Percentiles rank a stretch among this genome's conserved stretches.
Conservation (phyloP, 805 yeast genomes). For the Isabelozyma gotoi region DNA sequence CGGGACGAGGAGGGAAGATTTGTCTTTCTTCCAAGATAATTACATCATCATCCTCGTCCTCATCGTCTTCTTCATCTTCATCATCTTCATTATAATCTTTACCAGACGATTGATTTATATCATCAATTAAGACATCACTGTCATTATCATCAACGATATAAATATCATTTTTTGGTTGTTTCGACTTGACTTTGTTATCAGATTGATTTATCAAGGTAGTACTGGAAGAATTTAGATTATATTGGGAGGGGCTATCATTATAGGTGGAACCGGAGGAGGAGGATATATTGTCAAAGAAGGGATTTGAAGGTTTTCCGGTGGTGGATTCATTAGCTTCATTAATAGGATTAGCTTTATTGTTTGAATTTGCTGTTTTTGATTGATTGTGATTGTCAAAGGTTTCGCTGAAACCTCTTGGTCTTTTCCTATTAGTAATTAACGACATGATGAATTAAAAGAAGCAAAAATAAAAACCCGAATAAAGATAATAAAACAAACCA, state of each 20-base stretch:
- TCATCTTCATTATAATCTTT: slow-evolving; percentile 11
- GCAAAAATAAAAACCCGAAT: neutral
- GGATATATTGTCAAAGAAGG: slow-evolving; percentile 6
- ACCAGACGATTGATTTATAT: neutral
- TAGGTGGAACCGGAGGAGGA: slow-evolving; percentile 9
- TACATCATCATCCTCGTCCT: slow-evolving; percentile 31
- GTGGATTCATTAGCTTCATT: slow-evolving; percentile 6
- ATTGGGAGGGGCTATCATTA: slow-evolving; percentile 7
- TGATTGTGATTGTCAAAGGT: slow-evolving; percentile 22
- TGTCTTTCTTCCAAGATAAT: slow-evolving; percentile 36
- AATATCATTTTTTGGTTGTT: slow-evolving; percentile 6
- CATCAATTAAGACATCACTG: slow-evolving; percentile 5
- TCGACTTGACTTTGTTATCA: neutral
- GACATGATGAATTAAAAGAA: slow-evolving; percentile 21
- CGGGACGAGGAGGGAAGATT: slow-evolving; percentile 9
- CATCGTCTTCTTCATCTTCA: slow-evolving; percentile 17
- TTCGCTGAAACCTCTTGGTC: slow-evolving; percentile 47
- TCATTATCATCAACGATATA: slow-evolving; percentile 9
- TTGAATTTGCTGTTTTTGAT: slow-evolving; percentile 3
- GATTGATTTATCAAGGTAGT: slow-evolving; percentile 1
- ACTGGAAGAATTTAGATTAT: slow-evolving; percentile 5
- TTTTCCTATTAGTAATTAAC: slow-evolving; percentile 39
- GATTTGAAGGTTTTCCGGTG: neutral
- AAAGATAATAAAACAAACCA: neutral
- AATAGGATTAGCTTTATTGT: neutral